Evolutionary conservation across 2,329 filamentous ascomycete genomes (phyloP).

Genomic region (Aspergillus neotritici): DNA sequence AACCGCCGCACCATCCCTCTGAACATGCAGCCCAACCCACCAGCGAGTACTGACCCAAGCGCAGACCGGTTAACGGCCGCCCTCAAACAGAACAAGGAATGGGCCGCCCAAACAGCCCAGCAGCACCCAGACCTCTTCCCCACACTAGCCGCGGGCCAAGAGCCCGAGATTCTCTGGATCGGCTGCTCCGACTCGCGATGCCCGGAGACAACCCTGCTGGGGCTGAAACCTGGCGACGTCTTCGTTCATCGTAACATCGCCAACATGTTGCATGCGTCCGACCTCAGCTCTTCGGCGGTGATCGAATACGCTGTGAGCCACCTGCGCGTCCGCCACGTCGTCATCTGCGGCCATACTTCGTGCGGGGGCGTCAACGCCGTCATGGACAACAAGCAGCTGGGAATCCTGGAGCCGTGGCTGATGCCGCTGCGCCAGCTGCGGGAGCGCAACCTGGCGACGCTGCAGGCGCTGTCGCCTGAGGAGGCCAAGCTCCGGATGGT

Average conservation of each 20-base stretch:
- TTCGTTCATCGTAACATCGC: slow-evolving; percentile 90
- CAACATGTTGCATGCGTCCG: slow-evolving; percentile 69
- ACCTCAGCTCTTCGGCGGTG: slow-evolving; percentile 68
- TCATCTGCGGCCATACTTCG: slow-evolving; percentile 57
- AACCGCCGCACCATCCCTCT: slow-evolving; percentile 15
- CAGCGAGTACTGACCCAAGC: slow-evolving; percentile 13
- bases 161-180: slow-evolving; percentile 65
- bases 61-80: slow-evolving; percentile 58
- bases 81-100: slow-evolving; percentile 63
- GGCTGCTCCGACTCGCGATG: slow-evolving; percentile 82
- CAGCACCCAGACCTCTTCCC: slow-evolving; percentile 67
- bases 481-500: slow-evolving; percentile 58
- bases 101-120: slow-evolving; percentile 60
- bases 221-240: slow-evolving; percentile 73
- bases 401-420: slow-evolving; percentile 58
- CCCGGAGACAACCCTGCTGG: slow-evolving; percentile 75
- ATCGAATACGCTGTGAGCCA: slow-evolving; percentile 73
- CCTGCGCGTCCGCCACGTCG: slow-evolving; percentile 60
- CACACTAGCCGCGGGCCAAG: slow-evolving; percentile 61
- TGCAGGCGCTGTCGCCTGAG: slow-evolving; percentile 44
- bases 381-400: slow-evolving; percentile 52
- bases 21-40: slow-evolving; percentile 10
- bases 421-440: slow-evolving; percentile 51
- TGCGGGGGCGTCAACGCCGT: slow-evolving; percentile 56
- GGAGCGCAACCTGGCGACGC: slow-evolving; percentile 47